Conservation (phyloP, 805 yeast genomes). For the Pichia scutulata region DNA sequence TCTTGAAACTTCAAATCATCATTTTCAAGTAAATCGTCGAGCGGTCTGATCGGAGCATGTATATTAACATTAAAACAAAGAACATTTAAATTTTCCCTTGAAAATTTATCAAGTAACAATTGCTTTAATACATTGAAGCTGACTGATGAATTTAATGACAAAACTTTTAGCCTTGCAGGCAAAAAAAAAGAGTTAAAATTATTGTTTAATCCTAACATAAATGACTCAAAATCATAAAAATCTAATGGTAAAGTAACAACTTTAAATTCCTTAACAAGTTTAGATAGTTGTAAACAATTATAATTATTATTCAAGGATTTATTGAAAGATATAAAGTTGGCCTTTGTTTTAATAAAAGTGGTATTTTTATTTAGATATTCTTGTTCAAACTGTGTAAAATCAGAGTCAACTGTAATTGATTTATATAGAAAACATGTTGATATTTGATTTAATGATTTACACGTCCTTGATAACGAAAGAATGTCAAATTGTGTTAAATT, state of each 20-base stretch:
- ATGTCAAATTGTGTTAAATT: constrained; percentile 23
- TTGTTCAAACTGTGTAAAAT: constrained; percentile 21
- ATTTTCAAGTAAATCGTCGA: not conserved
- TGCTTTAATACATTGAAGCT: constrained; percentile 10
- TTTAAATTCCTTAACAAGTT: constrained; percentile 4
- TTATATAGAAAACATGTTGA: constrained; percentile 13
- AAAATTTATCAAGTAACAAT: constrained; percentile 3
- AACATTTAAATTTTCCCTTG: constrained; percentile 3
- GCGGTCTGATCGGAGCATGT: not conserved
- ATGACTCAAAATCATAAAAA: constrained; percentile 22
- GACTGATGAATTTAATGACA: constrained; percentile 11
- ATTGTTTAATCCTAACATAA: constrained; percentile 3
- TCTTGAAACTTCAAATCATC: constrained; percentile 2
- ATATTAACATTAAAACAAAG: constrained; percentile 6
- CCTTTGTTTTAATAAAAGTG: constrained; percentile 11
- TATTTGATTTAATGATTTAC: constrained; percentile 7
- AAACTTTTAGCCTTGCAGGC: not conserved
- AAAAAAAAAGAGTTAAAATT: constrained; percentile 1
- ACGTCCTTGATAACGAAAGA: constrained; percentile 10
- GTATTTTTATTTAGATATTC: constrained; percentile 12
- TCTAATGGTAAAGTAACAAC: constrained; percentile 20
- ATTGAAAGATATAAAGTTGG: constrained; percentile 2
- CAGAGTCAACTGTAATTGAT: constrained; percentile 19
- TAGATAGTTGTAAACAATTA: not conserved
- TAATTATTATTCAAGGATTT: constrained; percentile 1